Conservation (phyloP, 2,329 filamentous ascomycete genomes). For the Aureobasidium subglaciale region DNA sequence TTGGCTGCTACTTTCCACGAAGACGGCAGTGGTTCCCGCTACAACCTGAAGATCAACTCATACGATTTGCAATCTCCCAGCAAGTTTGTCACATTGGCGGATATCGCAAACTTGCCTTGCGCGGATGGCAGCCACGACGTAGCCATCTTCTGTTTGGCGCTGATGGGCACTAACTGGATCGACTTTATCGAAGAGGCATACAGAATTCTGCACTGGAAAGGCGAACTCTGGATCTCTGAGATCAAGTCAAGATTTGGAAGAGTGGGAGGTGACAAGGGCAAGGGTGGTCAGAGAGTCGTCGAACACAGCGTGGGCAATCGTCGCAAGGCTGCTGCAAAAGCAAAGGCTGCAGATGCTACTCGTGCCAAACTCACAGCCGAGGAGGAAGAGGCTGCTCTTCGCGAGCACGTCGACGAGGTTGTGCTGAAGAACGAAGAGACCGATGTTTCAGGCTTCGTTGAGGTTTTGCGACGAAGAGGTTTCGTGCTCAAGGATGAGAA, state of each 20-base stretch:
- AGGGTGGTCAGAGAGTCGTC: slow-evolving; percentile 40
- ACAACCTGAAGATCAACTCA: slow-evolving; percentile 69
- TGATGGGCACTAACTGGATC: slow-evolving; percentile 99
- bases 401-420: slow-evolving; percentile 58
- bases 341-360: slow-evolving; percentile 28
- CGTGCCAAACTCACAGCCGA: slow-evolving; percentile 46
- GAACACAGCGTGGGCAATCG: slow-evolving; percentile 63
- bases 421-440: slow-evolving; percentile 65
- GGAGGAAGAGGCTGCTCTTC: slow-evolving; percentile 51
- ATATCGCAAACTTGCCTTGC: slow-evolving; percentile 78
- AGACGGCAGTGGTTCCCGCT: slow-evolving; percentile 48
- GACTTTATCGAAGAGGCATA: slow-evolving; percentile 95
- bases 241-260: slow-evolving; percentile 87
- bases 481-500: slow-evolving; percentile 67
- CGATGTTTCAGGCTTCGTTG: slow-evolving; percentile 79
- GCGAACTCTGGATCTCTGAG: slow-evolving; percentile 94
- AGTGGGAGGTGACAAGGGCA: slow-evolving; percentile 39
- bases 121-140: slow-evolving; percentile 71
- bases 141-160: slow-evolving; percentile 87
- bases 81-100: slow-evolving; percentile 73
- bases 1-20: slow-evolving; percentile 63
- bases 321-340: slow-evolving; percentile 43
- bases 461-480: slow-evolving; percentile 70
- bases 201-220: slow-evolving; percentile 83
- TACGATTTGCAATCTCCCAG: slow-evolving; percentile 80